Evolutionary conservation across 176 grass and related monocot genomes (phyloP).

Genomic region (Phoenix roebelenii): DNA sequence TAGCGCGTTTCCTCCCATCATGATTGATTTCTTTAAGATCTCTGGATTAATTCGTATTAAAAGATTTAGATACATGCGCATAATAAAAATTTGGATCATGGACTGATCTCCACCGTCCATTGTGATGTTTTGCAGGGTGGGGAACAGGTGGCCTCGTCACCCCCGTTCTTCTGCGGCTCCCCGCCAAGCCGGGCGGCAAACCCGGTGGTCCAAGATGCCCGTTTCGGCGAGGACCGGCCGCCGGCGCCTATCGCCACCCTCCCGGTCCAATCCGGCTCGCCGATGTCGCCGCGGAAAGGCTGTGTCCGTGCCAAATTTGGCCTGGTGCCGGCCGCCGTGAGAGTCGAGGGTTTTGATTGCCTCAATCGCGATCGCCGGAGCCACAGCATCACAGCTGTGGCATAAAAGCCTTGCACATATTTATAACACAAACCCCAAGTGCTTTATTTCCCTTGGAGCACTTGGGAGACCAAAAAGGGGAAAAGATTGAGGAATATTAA

Average conservation of each 20-base stretch:
- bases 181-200: slow-evolving; percentile 10
- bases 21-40: no score
- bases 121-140: neutral
- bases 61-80: no score
- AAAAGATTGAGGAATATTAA: no score
- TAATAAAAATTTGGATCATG: no score
- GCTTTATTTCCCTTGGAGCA: no score
- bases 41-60: no score
- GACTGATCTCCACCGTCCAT: no score
- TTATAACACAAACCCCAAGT: no score
- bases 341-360: slow-evolving; percentile 13
- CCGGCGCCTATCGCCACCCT: neutral
- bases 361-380: neutral
- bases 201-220: slow-evolving; percentile 16
- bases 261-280: neutral
- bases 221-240: slow-evolving; percentile 6
- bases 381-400: neutral
- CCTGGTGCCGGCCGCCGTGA: neutral
- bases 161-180: slow-evolving; percentile 19
- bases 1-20: no score
- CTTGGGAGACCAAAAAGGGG: no score
- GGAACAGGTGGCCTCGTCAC: slow-evolving; percentile 10
- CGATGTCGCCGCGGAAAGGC: slow-evolving; percentile 1
- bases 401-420: neutral
- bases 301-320: slow-evolving; percentile 14